Base-by-base conservation (phyloP, 2,329 filamentous ascomycete genomes). In the Tolypocladium ovalisporum region DNA sequence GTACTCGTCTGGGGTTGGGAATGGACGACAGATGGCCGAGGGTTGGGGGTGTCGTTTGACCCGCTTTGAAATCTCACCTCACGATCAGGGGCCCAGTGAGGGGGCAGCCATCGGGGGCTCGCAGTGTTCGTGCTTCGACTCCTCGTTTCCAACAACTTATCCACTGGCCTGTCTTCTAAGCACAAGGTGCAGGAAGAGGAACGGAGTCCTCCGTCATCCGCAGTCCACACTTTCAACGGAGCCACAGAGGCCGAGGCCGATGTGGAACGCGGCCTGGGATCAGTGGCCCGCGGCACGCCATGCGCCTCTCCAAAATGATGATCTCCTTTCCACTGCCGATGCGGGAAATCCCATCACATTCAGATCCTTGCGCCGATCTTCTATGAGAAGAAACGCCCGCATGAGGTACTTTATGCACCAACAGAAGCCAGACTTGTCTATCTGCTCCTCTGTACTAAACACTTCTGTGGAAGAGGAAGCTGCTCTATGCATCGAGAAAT, bases 241-340 rank as follows among this genome's bases (percentile, higher is more conserved):
- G 22, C 15, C 27, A 49, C 44, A n/a, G 44, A 10, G 8, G 8
- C 27, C 44, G 44, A 10, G 8, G 8, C 27, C 44, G 17, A 19
- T 32, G 44, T 52, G 29, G 47, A 52, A 34, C 29, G 29, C 29
- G 19, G 47, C 47, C 29, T 22, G 29, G 29, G 47, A 36, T 42
- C 47, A 56, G 52, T 37, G 51, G 51, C 49, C 39, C 34, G 40
- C 37, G 47, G 44, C 53, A 58, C 49, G 56, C 53, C 53, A 44
- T 55, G 53, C 56, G 56, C 36, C 44, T 15, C 47, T n/a, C 47
- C 47, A 51, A n/a, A 52, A 52, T 32, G 44, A 56, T 34, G 54
- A 56, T 32, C 42, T 24, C 40, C 35, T 56, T 51, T 34, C 22
- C 29, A 51, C 36, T 57, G 32, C 56, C 52, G 56, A 54, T 35